These are phyloP conservation scores for Ogataea minuta DNA, from an alignment of 805 yeast species.

Conservation along the genomic window DNA sequence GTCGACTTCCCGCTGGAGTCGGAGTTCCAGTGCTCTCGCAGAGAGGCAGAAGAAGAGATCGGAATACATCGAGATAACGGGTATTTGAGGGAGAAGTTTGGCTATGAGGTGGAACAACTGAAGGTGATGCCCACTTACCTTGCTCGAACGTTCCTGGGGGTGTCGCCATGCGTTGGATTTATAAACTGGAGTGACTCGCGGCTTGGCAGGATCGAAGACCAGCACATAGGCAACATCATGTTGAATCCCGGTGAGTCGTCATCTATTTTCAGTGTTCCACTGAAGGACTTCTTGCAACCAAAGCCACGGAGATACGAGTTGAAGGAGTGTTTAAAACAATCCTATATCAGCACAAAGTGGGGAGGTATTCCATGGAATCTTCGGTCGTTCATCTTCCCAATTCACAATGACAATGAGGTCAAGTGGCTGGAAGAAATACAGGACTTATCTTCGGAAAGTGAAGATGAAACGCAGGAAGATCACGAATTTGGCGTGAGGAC, in stretches of 20 bases:
- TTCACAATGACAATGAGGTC: constrained; percentile 52
- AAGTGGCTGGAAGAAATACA: constrained; percentile 61
- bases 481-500: constrained; percentile 44
- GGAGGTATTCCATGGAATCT: constrained; percentile 70
- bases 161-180: constrained; percentile 75
- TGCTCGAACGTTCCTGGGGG: constrained; percentile 79
- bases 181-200: constrained; percentile 41
- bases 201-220: constrained; percentile 27
- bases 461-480: constrained; percentile 36
- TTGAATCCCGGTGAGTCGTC: constrained; percentile 79
- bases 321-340: constrained; percentile 35
- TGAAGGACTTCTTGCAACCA: constrained; percentile 52
- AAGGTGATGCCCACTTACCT: constrained; percentile 73
- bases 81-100: constrained; percentile 41
- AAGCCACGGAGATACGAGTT: constrained; percentile 27
- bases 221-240: constrained; percentile 36
- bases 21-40: constrained; percentile 70
- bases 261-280: constrained; percentile 66
- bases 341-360: constrained; percentile 51
- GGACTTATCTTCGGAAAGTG: constrained; percentile 59
- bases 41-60: constrained; percentile 87
- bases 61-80: constrained; percentile 59
- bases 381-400: constrained; percentile 61
- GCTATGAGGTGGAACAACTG: constrained; percentile 59
- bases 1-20: constrained; percentile 68